Percentiles rank a stretch among this genome's conserved stretches.
Evolutionary conservation across 768 basidiomycete genomes (phyloP).

Genomic region (Russula compacta): DNA sequence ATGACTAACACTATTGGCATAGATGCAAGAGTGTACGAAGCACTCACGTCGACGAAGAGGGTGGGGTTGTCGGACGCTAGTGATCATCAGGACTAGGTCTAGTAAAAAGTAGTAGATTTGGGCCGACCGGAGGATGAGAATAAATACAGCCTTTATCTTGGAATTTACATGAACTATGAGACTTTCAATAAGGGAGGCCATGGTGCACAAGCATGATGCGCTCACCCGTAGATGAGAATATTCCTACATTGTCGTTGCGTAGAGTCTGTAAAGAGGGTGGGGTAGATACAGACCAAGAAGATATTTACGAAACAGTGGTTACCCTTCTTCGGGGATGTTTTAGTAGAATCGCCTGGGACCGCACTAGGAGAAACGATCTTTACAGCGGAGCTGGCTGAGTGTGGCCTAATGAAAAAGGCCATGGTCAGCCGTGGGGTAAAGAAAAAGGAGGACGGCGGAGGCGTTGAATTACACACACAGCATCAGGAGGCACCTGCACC

Average conservation of each 20-base stretch:
- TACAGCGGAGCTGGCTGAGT: slow-evolving; percentile 50
- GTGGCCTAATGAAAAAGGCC: slow-evolving; percentile 64
- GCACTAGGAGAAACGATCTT: slow-evolving; percentile 60
- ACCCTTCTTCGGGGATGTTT: slow-evolving; percentile 42
- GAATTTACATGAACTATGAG: slow-evolving; percentile 65
- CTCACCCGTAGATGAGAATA: slow-evolving; percentile 82
- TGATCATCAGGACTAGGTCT: not conserved
- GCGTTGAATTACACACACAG: not conserved
- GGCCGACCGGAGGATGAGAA: slow-evolving; percentile 63
- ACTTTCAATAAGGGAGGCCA: slow-evolving; percentile 1
- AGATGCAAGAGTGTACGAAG: not conserved
- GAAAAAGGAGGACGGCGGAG: not conserved
- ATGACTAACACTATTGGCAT: too few species aligned
- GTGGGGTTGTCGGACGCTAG: slow-evolving; percentile 19
- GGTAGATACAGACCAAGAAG: slow-evolving; percentile 14
- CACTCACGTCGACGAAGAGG: slow-evolving; percentile 17
- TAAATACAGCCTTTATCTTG: slow-evolving; percentile 82
- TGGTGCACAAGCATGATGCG: slow-evolving; percentile 9
- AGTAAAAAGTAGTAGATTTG: not conserved
- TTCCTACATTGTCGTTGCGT: slow-evolving; percentile 81
- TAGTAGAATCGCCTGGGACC: slow-evolving; percentile 34
- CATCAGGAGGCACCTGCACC: slow-evolving; percentile 6
- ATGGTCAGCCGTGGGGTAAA: slow-evolving; percentile 29
- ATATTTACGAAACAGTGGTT: not conserved
- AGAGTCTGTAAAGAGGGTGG: slow-evolving; percentile 37